Evolutionary conservation across 345 rosid genomes (phyloP), one percentile per base, ranked within the genome.

Genomic region (Tarenaya hassleriana): DNA sequence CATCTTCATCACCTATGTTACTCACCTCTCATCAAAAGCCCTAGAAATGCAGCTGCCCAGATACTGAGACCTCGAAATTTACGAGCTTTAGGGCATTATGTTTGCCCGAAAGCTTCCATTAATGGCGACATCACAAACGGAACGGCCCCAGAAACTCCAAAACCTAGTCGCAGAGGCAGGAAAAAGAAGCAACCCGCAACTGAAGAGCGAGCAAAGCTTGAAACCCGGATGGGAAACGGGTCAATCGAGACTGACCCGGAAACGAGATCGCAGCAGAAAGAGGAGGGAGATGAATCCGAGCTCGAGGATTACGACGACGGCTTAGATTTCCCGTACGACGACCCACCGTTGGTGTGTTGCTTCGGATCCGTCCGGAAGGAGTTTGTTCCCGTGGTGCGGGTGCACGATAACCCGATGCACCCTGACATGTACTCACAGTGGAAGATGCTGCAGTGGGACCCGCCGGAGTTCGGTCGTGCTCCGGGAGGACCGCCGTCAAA

Each of bases 391-490:
- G 73, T 77, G 34, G 96, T 87, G 52, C 69, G 96, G 68, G 92
- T 77, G 37, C 82, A 81, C 60, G 86, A 84, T 43, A 68, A 79
- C 7, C 86, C 62, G 55, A 78, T 81, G 94, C 88, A 92, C 44
- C 95, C 84, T 52, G 95, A 92, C 41, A 84, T 76, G 0, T 87
- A 92, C 74, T 84, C 94, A 13, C 70, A 80, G 64, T 87, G 96
- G 96, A 92, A 87, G 70, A 80, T 79, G 95, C 74, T 92, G 16
- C 96, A 87, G 69, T 87, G 94, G 95, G 86, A 82, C 48, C 96
- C 96, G 10, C 94, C 96, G 37, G 95, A 92, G 73, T 87, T 87
- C 56, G 82, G 65, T 3, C 60, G 95, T 55, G 86, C 92, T 7
- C 98, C 90, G 0, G 96, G 96, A 17, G 95, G 98, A 40, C 71